phyloP scores from a whole-genome alignment of 192 early-diverging fungal species.

The Chytriomyces sp. region DNA sequence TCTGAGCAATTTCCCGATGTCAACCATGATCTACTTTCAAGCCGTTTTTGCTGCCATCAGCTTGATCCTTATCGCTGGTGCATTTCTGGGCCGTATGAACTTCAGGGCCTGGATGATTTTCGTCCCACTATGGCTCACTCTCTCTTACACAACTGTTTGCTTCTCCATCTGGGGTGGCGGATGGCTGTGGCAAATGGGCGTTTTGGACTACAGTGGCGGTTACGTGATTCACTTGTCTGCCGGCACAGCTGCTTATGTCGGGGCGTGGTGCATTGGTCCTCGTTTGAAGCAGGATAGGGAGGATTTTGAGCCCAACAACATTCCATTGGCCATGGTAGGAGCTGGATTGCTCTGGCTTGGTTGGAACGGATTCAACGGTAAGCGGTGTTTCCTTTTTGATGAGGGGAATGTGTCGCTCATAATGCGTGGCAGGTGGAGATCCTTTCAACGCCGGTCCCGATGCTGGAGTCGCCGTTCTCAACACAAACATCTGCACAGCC shows the following conservation, averaged over 20 bases:
- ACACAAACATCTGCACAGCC: conserved; percentile 74
- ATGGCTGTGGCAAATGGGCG: neutral
- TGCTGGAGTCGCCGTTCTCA: conserved; percentile 73
- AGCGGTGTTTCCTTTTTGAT: too few relatives aligned
- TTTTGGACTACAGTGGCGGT: neutral
- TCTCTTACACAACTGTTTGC: conserved; percentile 90
- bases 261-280: conserved; percentile 43
- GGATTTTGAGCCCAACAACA: conserved; percentile 82
- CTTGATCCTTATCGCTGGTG: conserved; percentile 86
- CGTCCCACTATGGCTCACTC: conserved; percentile 86
- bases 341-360: conserved; percentile 89
- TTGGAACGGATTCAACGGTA: conserved; percentile 97
- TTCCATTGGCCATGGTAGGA: conserved; percentile 89
- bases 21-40: conserved; percentile 44
- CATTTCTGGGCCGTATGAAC: conserved; percentile 88
- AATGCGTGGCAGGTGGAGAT: too few relatives aligned
- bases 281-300: conserved; percentile 61
- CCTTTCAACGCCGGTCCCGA: conserved; percentile 69
- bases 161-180: conserved; percentile 89
- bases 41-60: conserved; percentile 93
- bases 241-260: neutral
- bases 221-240: conserved; percentile 1
- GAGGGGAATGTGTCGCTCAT: too few relatives aligned
- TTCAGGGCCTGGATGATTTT: conserved; percentile 85
- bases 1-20: neutral